These are phyloP conservation scores for Podaxis sp. DNA, from an alignment of 768 basidiomycete species.

Conservation along the genomic window DNA sequence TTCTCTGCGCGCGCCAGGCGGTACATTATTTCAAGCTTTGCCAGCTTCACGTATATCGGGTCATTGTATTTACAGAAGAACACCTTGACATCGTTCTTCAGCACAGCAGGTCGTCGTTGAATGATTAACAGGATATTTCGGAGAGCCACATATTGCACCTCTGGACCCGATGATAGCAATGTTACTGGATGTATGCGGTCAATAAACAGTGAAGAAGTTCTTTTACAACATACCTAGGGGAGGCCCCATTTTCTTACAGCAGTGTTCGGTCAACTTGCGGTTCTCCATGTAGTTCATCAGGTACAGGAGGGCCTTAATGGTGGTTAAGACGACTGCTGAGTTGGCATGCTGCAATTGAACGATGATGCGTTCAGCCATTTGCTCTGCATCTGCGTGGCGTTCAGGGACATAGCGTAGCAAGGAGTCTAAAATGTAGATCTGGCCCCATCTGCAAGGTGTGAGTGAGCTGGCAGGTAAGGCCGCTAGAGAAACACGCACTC, in stretches of 20 bases:
- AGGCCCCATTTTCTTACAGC: slow-evolving; percentile 98
- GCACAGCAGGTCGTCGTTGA: slow-evolving; percentile 86
- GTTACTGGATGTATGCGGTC: slow-evolving; percentile 59
- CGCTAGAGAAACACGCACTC: slow-evolving; percentile 62
- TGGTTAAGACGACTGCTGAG: slow-evolving; percentile 98
- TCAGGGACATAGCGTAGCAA: slow-evolving; percentile 94
- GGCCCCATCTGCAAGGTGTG: slow-evolving; percentile 79
- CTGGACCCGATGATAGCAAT: slow-evolving; percentile 92
- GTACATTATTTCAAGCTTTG: slow-evolving; percentile 99
- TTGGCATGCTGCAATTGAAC: slow-evolving; percentile 97
- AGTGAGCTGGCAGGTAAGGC: slow-evolving; percentile 17
- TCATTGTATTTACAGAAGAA: slow-evolving; percentile 99
- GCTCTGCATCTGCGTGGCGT: slow-evolving; percentile 81
- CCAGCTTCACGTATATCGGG: slow-evolving; percentile 97
- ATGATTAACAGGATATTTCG: slow-evolving; percentile 97
- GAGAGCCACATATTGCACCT: slow-evolving; percentile 97
- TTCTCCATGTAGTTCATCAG: slow-evolving; percentile 99
- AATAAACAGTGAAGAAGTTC: slow-evolving; percentile 8
- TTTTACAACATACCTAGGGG: slow-evolving; percentile 69
- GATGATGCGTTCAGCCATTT: slow-evolving; percentile 94
- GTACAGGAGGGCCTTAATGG: slow-evolving; percentile 93
- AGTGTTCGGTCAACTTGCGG: slow-evolving; percentile 77
- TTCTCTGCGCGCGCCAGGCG: slow-evolving; percentile 94
- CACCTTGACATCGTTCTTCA: slow-evolving; percentile 97
- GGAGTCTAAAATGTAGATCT: slow-evolving; percentile 96